Evolutionary conservation across 768 basidiomycete genomes (phyloP), one percentile per base, ranked within the genome.

Genomic region (Russula sp.): DNA sequence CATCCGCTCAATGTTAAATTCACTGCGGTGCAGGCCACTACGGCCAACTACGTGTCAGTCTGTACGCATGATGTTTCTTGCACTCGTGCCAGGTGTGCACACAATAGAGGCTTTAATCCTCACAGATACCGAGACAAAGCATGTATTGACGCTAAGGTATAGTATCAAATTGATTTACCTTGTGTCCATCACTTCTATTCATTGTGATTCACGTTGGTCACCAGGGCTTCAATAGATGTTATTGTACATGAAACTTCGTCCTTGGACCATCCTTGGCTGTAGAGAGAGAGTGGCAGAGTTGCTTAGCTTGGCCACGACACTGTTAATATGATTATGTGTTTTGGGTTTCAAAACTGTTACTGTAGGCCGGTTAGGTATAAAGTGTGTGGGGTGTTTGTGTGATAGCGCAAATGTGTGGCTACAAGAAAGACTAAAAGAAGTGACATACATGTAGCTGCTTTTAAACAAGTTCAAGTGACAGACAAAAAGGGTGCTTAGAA

Each of bases 31-130:
- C 65, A 93, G 90, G 11, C 91, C 91, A 13, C 77, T 93, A 20
- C 77, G 82, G n/a, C 87, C 91, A 4, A 83, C 83, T 11, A 86
- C 89, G 1, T 91, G 90, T 69, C 91, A 93, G 71, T 90, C 88
- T 20, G 88, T 93, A 29, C 78, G 89, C 42, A 91, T 94, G 86
- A 81, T 87, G 61, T 93, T 93, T 68, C 73, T 94, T 49, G 90
- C 92, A 3, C 75, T 94, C 51, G 79, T 82, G 8, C 85, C 90
- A 20, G 92, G 92, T 3, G 83, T 93, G 2, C 90, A 93, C 69
- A 77, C 85, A 2, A 80, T 94, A 54, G 84, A 88, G 63, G 78
- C 81, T 6, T 73, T 93, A 55, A 84, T 83, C 1, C 74, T 94
- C 55, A 87, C 84, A 1, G 92, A 93, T 66, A 74, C 88, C 5